Evolutionary conservation across 306 rosid genomes (phyloP).

Genomic region (Astragalus glycyphyllos): DNA sequence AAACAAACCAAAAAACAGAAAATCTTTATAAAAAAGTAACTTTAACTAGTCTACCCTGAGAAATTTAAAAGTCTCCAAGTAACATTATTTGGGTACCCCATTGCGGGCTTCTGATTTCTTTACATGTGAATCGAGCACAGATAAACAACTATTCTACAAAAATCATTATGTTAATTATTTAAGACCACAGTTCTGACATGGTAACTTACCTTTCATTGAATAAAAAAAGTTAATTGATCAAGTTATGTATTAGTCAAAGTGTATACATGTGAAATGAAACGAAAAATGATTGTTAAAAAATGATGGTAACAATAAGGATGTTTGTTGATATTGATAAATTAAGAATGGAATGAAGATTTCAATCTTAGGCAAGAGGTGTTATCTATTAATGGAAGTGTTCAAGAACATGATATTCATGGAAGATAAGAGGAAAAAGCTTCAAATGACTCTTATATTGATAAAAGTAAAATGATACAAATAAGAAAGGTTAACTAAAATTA

Average conservation of each 20-base stretch:
- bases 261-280: background rate
- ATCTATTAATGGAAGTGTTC: constrained; percentile 14
- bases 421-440: too few species aligned
- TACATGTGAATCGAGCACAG: too few species aligned
- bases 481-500: too few species aligned
- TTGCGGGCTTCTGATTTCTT: constrained; percentile 4
- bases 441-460: too few species aligned
- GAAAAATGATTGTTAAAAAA: background rate
- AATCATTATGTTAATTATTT: background rate
- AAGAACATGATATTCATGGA: too few species aligned
- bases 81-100: constrained; percentile 17
- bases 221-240: background rate
- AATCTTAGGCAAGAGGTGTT: background rate
- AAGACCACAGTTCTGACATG: background rate
- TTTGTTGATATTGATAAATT: background rate
- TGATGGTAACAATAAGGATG: background rate
- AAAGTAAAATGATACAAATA: too few species aligned
- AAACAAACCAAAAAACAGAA: constrained; percentile 41
- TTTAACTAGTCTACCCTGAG: constrained; percentile 34
- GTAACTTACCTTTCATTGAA: background rate
- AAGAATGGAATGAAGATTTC: background rate
- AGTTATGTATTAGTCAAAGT: background rate
- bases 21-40: constrained; percentile 46
- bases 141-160: background rate
- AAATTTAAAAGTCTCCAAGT: constrained; percentile 12